Base-by-base conservation (phyloP, 2,329 filamentous ascomycete species). In the Microcyclospora pomicola region DNA sequence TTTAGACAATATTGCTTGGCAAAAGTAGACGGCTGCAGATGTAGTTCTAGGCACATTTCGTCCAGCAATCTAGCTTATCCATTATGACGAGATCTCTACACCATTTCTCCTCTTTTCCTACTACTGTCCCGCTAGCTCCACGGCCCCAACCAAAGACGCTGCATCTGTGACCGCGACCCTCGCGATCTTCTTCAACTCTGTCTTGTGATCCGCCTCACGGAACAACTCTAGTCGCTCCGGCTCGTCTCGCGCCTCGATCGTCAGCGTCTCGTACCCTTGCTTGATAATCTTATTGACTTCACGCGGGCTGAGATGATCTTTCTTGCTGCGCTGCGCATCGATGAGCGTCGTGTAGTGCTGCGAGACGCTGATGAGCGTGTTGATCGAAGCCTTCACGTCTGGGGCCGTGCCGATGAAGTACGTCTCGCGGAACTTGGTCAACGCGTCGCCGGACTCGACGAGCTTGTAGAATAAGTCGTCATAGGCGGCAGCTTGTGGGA, bases 391-490 rank as follows among this genome's bases (percentile, higher is more conserved):
- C 33, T 71, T 39, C 14, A 51, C 49, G 9, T 57, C 53, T 7
- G 44, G 30, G 6, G 45, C 13, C 39, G 47, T 54, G 19, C 56
- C 55, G 15, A 70, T 53, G 4, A 65, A 63, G 59, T 91, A 96
- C 9, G 74, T 79, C 44, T 86, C 76, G 31, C 84, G 76, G 63
- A 96, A 94, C 54, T 83, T 85, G 27, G 71, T 65, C 15, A 96
- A 71, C 10, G 84, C 72, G 35, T 93, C 84, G 9, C 87, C 85
- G 2, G 80, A 82, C 61, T 98, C 91, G 16, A 96, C 86, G 2
- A 96, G 73, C 63, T 98, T 98, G 73, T 98, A 98, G 64, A 98
- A 96, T 0, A 98, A 69, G 54, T 98, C 91, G 52, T 98, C 91
- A 59, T 96, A 96, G 2, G 84, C 79, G 13, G 82, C 74, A 1